phyloP scores from a whole-genome alignment of 352 stramenopile genomes.

The Salisapilia sapeloensis region DNA sequence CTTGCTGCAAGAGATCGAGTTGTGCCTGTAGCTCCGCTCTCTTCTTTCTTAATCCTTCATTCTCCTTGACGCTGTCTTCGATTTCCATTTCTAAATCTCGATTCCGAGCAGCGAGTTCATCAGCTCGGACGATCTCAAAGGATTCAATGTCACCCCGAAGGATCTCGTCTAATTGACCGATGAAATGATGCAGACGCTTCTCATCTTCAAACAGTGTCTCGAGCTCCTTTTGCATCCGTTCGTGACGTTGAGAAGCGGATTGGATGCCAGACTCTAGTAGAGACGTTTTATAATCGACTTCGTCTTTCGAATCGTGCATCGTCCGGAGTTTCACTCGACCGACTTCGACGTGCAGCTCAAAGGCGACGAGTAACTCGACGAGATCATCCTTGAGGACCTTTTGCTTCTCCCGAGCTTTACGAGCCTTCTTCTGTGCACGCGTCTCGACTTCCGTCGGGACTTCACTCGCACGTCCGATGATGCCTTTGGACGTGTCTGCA shows the following conservation, averaged over 20 bases:
- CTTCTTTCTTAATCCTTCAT: slow-evolving; percentile 34
- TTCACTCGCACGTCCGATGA: slow-evolving; percentile 59
- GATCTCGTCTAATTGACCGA: slow-evolving; percentile 45
- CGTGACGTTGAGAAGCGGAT: too few species aligned
- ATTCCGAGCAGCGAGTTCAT: slow-evolving; percentile 30
- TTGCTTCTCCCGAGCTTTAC: slow-evolving; percentile 32
- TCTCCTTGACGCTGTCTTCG: slow-evolving; percentile 45
- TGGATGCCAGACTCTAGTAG: too few species aligned
- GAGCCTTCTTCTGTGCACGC: slow-evolving; percentile 47
- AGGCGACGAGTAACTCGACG: slow-evolving; percentile 53
- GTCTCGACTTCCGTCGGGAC: slow-evolving; percentile 38
- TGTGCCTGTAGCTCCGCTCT: slow-evolving; percentile 29
- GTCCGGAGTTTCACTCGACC: too few species aligned
- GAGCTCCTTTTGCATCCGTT: slow-evolving; percentile 49
- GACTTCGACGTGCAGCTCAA: slow-evolving; percentile 63
- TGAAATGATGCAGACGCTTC: slow-evolving; percentile 24
- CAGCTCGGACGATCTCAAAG: slow-evolving; percentile 33
- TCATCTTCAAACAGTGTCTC: slow-evolving; percentile 36
- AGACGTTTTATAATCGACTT: too few species aligned
- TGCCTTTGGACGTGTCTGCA: slow-evolving; percentile 63
- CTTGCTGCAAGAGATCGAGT: slow-evolving; percentile 36
- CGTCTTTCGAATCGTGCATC: too few species aligned
- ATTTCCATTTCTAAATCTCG: slow-evolving; percentile 53
- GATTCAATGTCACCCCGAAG: slow-evolving; percentile 36
- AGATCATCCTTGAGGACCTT: slow-evolving; percentile 56